Evolutionary conservation across 371 early-diverging fungal genomes (phyloP).

Genomic region (Mortierella sp.): DNA sequence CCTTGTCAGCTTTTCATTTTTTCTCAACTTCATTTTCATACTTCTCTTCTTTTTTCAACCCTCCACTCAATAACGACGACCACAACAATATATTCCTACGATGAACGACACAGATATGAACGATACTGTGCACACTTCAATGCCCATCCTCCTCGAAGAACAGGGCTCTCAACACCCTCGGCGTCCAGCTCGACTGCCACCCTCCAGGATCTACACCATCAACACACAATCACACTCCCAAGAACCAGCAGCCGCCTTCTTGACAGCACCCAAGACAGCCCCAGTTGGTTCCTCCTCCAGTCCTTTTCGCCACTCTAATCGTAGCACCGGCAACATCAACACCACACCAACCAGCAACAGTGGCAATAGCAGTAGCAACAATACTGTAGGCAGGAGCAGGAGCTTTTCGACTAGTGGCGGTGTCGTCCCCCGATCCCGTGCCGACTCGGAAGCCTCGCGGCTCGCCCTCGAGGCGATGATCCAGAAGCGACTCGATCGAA

Average conservation of each 20-base stretch:
- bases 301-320: conserved; percentile 16
- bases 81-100: neutral
- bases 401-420: conserved; percentile 25
- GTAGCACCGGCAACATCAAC: conserved; percentile 14
- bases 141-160: neutral
- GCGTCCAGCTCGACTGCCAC: conserved; percentile 25
- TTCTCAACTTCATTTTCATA: neutral
- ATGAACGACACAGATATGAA: neutral
- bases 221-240: conserved; percentile 27
- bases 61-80: neutral
- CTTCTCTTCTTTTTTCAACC: neutral
- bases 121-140: conserved; percentile 3
- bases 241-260: neutral
- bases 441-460: conserved; percentile 40
- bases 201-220: conserved; percentile 35
- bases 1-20: neutral
- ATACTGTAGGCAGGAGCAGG: conserved; percentile 10
- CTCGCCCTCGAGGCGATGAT: conserved; percentile 47
- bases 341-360: no score
- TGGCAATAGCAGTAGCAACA: conserved; percentile 5
- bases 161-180: neutral
- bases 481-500: conserved; percentile 29
- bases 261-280: conserved; percentile 7
- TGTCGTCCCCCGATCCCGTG: conserved; percentile 33
- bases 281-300: conserved; percentile 4